These are phyloP conservation scores for Fusarium duplospermum DNA, from an alignment of 2,329 filamentous ascomycete species.

Conservation along the genomic window DNA sequence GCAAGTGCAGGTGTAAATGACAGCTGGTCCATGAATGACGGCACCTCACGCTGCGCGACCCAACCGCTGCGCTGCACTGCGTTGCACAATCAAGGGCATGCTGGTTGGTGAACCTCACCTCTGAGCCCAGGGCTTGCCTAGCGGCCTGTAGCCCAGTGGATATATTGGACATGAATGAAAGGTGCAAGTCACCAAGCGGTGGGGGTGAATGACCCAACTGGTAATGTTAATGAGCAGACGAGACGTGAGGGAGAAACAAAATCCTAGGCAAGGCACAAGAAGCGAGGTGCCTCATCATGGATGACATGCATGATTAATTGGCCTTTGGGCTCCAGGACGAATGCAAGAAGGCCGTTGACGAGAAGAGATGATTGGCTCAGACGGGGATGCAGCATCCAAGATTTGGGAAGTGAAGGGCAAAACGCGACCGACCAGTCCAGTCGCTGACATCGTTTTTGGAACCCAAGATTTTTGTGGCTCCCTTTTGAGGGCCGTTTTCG, in stretches of 20 bases:
- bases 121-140: conserved; percentile 20
- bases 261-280: neutral
- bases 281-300: conserved; percentile 27
- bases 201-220: neutral
- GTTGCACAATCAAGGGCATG: conserved; percentile 6
- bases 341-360: conserved; percentile 20
- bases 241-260: conserved; percentile 17
- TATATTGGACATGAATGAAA: conserved; percentile 6
- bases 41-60: neutral
- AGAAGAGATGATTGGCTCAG: conserved; percentile 33
- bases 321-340: conserved; percentile 24
- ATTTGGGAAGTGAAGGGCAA: conserved; percentile 23
- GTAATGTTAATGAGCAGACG: conserved; percentile 1
- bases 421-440: conserved; percentile 23
- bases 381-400: conserved; percentile 26
- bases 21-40: conserved; percentile 1
- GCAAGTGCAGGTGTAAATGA: conserved; percentile 7
- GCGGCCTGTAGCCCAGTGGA: conserved; percentile 21
- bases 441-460: conserved; percentile 15
- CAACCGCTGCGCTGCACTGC: too few species aligned
- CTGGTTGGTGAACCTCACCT: conserved; percentile 7
- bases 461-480: conserved; percentile 9
- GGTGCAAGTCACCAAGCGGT: conserved; percentile 6
- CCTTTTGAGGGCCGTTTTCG: neutral
- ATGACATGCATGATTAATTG: conserved; percentile 46